Base-by-base conservation (phyloP, 2,329 filamentous ascomycete species). In the Claviceps arundinis region DNA sequence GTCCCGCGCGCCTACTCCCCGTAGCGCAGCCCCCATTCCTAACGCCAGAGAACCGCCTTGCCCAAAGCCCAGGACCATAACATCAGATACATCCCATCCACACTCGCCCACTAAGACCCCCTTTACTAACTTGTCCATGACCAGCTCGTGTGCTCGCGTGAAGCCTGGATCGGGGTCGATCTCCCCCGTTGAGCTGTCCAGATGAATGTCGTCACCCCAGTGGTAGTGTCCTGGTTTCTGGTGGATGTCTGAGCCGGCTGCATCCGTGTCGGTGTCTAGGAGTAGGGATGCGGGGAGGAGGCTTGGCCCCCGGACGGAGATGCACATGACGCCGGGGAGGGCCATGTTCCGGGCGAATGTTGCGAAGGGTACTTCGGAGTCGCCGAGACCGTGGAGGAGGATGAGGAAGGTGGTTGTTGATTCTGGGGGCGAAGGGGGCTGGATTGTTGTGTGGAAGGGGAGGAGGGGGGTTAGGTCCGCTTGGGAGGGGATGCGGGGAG, bases 371-470 rank as follows among this genome's bases (percentile, higher is more conserved):
- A 65, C 61, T 54, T 87, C 78, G 37, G 77, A 81, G 69, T 95
- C 89, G 56, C 89, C 89, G 13, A 95, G 78, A 57, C 89, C 89
- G 67, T 95, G 89, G 53, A 95, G 80, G 50, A 95, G 78, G 62
- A 95, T 70, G 56, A 95, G 80, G 58, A 94, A 75, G 59, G 90
- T 84, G 44, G 82, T 85, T 9, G 84, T 80, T 13, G 77, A 77
- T 55, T 85, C 79, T 40, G 77, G 70, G 22, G 77, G 74, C 30
- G 70, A 65, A 43, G 76, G 75, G 62, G 71, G 75, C 58, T 75
- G 69, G 46, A 77, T 64, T 49, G 71, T 67, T 54, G 74, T 61
- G 13, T 68, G 68, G 50, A 78, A 66, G 41, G 69, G 61, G 22
- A 65, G 57, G 41, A 77, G 68, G 34, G 69, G 59, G 40, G 67